Conservation (phyloP, 345 rosid species). For the Lumnitzera littorea region DNA sequence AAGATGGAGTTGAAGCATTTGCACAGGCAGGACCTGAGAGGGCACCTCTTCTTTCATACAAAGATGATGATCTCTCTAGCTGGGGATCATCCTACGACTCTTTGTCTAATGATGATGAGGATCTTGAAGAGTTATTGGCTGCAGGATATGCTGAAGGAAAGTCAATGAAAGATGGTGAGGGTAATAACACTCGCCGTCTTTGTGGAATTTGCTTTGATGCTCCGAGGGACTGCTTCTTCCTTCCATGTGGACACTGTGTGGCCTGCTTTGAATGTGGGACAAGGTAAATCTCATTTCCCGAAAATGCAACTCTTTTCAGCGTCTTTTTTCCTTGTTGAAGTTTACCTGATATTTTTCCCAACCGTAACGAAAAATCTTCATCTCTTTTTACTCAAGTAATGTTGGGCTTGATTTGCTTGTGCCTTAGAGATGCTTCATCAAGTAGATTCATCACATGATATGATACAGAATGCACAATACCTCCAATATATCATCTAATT, state of each 20-base stretch:
- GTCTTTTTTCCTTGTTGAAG: background rate
- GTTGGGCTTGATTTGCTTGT: too few relatives aligned
- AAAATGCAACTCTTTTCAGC: background rate
- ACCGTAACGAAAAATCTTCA: too few relatives aligned
- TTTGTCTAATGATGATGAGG: constrained; percentile 55
- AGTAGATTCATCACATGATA: too few relatives aligned
- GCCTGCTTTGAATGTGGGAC: constrained; percentile 90
- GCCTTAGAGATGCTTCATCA: too few relatives aligned
- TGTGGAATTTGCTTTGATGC: constrained; percentile 98
- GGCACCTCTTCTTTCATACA: constrained; percentile 68
- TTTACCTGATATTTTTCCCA: too few relatives aligned
- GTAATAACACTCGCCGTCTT: constrained; percentile 68
- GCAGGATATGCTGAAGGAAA: constrained; percentile 34
- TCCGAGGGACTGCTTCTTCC: constrained; percentile 97
- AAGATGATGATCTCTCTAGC: constrained; percentile 87
- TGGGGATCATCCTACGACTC: constrained; percentile 96
- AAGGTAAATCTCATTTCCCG: constrained; percentile 37
- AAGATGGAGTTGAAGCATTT: constrained; percentile 23
- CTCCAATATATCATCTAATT: too few relatives aligned
- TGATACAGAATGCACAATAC: too few relatives aligned
- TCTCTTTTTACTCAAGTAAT: too few relatives aligned
- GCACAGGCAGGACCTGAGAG: constrained; percentile 33
- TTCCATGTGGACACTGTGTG: constrained; percentile 96
- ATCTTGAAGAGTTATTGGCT: constrained; percentile 48
- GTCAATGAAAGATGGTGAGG: constrained; percentile 43